phyloP scores from a whole-genome alignment of 2,329 filamentous ascomycete species.

The Xylaria multiplex region DNA sequence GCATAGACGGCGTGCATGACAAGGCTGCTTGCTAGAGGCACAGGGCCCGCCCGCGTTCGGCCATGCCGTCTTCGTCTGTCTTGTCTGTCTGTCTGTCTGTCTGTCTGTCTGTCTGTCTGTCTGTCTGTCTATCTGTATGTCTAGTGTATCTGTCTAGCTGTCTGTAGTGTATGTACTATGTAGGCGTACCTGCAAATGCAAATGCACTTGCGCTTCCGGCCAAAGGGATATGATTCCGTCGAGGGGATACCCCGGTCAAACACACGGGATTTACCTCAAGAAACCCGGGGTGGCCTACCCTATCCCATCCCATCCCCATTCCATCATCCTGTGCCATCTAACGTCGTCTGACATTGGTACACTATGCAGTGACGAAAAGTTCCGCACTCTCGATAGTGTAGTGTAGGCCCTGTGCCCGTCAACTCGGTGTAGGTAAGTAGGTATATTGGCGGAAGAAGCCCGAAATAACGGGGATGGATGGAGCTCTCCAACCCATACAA shows the following conservation, averaged over 20 bases:
- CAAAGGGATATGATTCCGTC: slow-evolving; percentile 30
- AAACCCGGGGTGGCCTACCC: neutral
- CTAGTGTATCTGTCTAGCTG: too few relatives aligned
- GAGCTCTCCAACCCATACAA: neutral
- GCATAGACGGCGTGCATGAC: slow-evolving; percentile 3
- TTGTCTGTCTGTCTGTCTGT: neutral
- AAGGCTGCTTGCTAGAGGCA: neutral
- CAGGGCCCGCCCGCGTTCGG: neutral
- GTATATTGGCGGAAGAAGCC: neutral
- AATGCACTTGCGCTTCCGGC: neutral
- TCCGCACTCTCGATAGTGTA: neutral
- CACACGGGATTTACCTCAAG: neutral
- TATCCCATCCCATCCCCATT: too few relatives aligned
- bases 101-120: too few relatives aligned
- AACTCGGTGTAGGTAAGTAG: neutral
- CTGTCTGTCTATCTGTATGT: neutral
- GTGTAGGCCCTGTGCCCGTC: neutral
- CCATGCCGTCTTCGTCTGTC: slow-evolving; percentile 20
- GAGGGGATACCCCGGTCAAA: slow-evolving; percentile 13
- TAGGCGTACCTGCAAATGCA: too few relatives aligned
- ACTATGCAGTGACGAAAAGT: too few relatives aligned
- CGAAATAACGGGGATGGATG: neutral
- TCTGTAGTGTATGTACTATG: too few relatives aligned
- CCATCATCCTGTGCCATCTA: too few relatives aligned
- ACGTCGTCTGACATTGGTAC: too few relatives aligned